These are phyloP conservation scores for Trametes versicolor DNA, from an alignment of 1,284 basidiomycete genomes.

Conservation along the genomic window DNA sequence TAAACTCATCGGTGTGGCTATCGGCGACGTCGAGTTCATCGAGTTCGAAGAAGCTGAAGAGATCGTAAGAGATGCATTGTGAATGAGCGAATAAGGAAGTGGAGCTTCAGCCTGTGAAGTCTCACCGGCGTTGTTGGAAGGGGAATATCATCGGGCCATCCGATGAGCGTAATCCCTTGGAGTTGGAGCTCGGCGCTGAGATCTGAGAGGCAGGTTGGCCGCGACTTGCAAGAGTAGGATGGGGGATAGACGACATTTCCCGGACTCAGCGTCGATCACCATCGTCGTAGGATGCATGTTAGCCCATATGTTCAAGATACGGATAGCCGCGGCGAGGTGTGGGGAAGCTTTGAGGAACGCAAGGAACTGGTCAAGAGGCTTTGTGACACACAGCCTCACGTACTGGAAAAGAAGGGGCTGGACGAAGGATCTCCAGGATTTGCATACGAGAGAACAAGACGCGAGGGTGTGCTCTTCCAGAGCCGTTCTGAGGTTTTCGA, in stretches of 20 bases:
- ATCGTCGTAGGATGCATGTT: not conserved
- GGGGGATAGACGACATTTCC: not conserved
- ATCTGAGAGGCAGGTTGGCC: not conserved
- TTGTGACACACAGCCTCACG: not conserved
- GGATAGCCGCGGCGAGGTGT: not conserved
- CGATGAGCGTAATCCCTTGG: not conserved
- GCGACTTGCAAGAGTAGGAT: not conserved
- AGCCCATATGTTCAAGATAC: not conserved
- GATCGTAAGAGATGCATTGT: not conserved
- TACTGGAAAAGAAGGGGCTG: not conserved
- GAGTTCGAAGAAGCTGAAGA: not conserved
- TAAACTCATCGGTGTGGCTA: not conserved
- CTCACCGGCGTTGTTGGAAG: conserved; percentile 3
- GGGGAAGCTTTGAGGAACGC: not conserved
- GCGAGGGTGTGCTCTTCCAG: not conserved
- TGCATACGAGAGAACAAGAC: not conserved
- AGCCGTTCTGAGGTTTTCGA: not conserved
- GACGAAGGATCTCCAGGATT: not conserved
- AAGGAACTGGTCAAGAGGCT: not conserved
- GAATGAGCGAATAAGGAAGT: not conserved
- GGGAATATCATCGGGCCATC: not conserved
- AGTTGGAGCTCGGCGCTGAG: not conserved
- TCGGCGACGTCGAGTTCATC: not conserved
- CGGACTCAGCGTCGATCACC: too few relatives aligned
- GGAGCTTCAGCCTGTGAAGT: not conserved